phyloP scores from a whole-genome alignment of 2,329 filamentous ascomycete genomes.

The Trichoderma koningii region DNA sequence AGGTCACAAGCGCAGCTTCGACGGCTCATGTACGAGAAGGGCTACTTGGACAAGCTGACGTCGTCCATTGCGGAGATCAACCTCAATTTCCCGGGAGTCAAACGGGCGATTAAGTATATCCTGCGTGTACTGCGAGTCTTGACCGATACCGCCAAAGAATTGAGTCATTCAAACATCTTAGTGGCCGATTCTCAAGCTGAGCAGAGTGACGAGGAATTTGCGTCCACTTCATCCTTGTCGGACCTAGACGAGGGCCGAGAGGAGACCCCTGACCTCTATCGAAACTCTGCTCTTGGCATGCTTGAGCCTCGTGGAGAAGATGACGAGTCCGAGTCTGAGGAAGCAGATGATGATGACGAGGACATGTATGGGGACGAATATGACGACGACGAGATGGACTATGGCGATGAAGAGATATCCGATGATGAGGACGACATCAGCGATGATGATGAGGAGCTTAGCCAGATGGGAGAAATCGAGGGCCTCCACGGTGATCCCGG shows the following conservation, averaged over 20 bases:
- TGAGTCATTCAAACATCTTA: constrained; percentile 81
- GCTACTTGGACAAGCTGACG: constrained; percentile 85
- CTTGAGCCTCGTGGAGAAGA: constrained; percentile 81
- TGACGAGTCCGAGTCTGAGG: constrained; percentile 77
- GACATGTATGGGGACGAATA: constrained; percentile 93
- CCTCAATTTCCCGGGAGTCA: constrained; percentile 89
- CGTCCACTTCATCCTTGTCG: constrained; percentile 83
- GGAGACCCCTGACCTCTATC: constrained; percentile 95
- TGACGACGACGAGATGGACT: constrained; percentile 92
- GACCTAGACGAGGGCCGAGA: constrained; percentile 84
- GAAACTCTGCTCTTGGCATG: constrained; percentile 94
- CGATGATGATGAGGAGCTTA: constrained; percentile 82
- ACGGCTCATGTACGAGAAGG: constrained; percentile 98
- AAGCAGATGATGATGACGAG: constrained; percentile 73
- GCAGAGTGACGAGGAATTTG: constrained; percentile 80
- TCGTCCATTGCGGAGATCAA: constrained; percentile 93
- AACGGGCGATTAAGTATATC: constrained; percentile 95
- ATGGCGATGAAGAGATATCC: constrained; percentile 76
- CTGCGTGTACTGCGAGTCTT: constrained; percentile 84
- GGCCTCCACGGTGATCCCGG: constrained; percentile 64
- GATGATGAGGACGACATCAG: constrained; percentile 87
- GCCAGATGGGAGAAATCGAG: constrained; percentile 84
- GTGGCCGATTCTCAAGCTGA: constrained; percentile 66
- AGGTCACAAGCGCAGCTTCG: constrained; percentile 80
- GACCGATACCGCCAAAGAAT: constrained; percentile 80